Evolutionary conservation across 176 grass and related monocot genomes (phyloP).

Genomic region (Musa beccarii): DNA sequence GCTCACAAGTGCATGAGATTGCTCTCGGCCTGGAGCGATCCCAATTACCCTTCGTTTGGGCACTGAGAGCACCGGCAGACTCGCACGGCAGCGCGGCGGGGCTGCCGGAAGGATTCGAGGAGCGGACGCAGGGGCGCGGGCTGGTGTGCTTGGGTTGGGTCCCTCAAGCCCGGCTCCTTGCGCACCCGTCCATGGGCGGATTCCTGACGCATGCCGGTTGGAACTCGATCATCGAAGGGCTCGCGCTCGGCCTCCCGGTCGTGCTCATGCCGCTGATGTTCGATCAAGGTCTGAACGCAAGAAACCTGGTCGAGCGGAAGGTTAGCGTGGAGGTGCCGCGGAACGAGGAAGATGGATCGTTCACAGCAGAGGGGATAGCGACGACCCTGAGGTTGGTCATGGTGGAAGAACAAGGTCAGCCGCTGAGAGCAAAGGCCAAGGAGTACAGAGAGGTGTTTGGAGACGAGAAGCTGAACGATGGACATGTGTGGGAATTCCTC

Average conservation of each 20-base stretch:
- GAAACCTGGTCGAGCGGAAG: slow-evolving; percentile 37
- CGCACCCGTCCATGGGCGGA: slow-evolving; percentile 37
- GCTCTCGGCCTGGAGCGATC: slow-evolving; percentile 47
- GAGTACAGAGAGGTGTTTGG: slow-evolving; percentile 36
- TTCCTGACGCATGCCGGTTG: slow-evolving; percentile 59
- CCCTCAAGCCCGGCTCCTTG: slow-evolving; percentile 38
- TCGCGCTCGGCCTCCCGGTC: slow-evolving; percentile 31
- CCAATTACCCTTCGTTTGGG: slow-evolving; percentile 54
- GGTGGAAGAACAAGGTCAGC: slow-evolving; percentile 29
- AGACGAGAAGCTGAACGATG: slow-evolving; percentile 37
- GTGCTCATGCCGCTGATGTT: slow-evolving; percentile 46
- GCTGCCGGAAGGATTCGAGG: slow-evolving; percentile 39
- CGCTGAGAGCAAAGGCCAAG: slow-evolving; percentile 24
- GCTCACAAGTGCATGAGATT: slow-evolving; percentile 29
- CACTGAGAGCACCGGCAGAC: slow-evolving; percentile 23
- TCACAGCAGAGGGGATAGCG: slow-evolving; percentile 30
- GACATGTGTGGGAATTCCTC: slow-evolving; percentile 30
- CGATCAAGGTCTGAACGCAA: slow-evolving; percentile 55
- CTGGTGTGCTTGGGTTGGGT: slow-evolving; percentile 37
- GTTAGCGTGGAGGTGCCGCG: slow-evolving; percentile 40
- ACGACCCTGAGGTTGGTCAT: slow-evolving; percentile 38
- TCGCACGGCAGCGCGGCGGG: background rate
- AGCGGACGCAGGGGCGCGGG: slow-evolving; percentile 13
- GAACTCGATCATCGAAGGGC: slow-evolving; percentile 43
- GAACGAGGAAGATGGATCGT: slow-evolving; percentile 41